A percentile compares a stretch with the other conserved stretches of the same genome.
phyloP scores from a whole-genome alignment of 805 yeast species.

The Tetrapisispora phaffii region DNA sequence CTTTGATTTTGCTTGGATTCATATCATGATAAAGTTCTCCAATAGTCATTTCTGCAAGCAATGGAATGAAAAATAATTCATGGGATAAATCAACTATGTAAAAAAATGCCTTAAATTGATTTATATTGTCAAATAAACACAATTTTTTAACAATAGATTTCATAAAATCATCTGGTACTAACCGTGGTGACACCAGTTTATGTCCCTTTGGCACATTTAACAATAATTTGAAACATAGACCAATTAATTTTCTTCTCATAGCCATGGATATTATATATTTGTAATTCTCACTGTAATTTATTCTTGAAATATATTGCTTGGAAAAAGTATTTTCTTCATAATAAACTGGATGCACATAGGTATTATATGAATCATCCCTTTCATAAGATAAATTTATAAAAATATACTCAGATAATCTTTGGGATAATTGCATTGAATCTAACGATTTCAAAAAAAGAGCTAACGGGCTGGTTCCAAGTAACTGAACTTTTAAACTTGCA shows the following conservation, averaged over 20 bases:
- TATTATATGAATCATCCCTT: conserved; percentile 1
- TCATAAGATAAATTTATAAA: conserved; percentile 12
- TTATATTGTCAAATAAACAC: conserved; percentile 9
- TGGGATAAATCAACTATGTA: conserved; percentile 6
- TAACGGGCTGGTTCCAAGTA: conserved; percentile 16
- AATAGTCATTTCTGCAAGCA: conserved; percentile 18
- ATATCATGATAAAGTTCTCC: conserved; percentile 3
- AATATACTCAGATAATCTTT: conserved; percentile 14
- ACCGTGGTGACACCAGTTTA: conserved; percentile 8
- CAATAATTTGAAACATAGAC: conserved; percentile 12
- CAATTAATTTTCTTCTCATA: conserved; percentile 15
- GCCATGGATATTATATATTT: conserved; percentile 14
- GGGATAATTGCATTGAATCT: conserved; percentile 10
- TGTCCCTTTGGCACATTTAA: conserved; percentile 14
- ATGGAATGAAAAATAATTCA: conserved; percentile 16
- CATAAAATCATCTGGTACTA: conserved; percentile 10
- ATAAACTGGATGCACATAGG: conserved; percentile 15
- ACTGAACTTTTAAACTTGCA: conserved; percentile 6
- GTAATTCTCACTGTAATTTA: conserved; percentile 6
- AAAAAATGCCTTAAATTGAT: conserved; percentile 19
- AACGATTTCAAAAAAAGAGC: conserved; percentile 11
- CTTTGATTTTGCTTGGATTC: too few species aligned
- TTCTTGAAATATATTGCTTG: conserved; percentile 11
- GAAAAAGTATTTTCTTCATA: conserved; percentile 11
- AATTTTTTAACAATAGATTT: conserved; percentile 9